These are phyloP conservation scores for Botryosphaeria agaves DNA, from an alignment of 2,329 filamentous ascomycete species.

Conservation along the genomic window DNA sequence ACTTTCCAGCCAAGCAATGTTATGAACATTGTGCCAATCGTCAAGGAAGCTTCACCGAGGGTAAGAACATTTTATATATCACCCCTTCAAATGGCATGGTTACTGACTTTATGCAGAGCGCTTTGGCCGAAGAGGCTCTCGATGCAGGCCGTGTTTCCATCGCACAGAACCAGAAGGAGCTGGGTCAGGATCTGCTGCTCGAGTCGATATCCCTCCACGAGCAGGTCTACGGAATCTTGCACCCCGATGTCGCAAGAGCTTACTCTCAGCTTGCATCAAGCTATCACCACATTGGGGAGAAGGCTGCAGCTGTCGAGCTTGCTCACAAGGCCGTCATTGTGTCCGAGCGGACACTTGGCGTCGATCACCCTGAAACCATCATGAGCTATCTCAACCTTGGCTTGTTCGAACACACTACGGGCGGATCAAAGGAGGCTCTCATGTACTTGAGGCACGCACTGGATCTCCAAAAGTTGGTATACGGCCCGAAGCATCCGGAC, in stretches of 20 bases:
- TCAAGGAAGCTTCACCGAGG: slow-evolving; percentile 86
- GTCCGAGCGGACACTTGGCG: slow-evolving; percentile 79
- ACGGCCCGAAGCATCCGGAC: slow-evolving; percentile 83
- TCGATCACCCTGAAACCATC: slow-evolving; percentile 87
- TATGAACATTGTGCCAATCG: slow-evolving; percentile 78
- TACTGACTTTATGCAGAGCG: slow-evolving; percentile 29
- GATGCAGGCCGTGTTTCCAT: slow-evolving; percentile 95
- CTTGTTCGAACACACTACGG: slow-evolving; percentile 80
- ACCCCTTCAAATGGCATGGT: not conserved
- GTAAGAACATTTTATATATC: slow-evolving; percentile 2
- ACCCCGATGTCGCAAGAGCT: slow-evolving; percentile 86
- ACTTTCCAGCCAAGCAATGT: slow-evolving; percentile 78
- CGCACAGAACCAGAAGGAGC: slow-evolving; percentile 83
- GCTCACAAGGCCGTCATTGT: slow-evolving; percentile 95
- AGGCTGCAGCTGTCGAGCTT: slow-evolving; percentile 85
- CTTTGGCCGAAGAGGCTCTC: slow-evolving; percentile 84
- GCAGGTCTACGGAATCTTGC: slow-evolving; percentile 95
- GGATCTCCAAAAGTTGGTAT: slow-evolving; percentile 93
- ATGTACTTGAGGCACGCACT: slow-evolving; percentile 83
- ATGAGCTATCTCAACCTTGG: slow-evolving; percentile 92
- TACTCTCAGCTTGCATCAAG: slow-evolving; percentile 93
- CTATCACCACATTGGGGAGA: slow-evolving; percentile 96
- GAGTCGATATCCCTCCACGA: slow-evolving; percentile 93
- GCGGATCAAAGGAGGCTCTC: slow-evolving; percentile 78
- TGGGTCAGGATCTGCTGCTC: slow-evolving; percentile 88